Percentiles rank a stretch among this genome's conserved stretches.
Conservation (phyloP, 1,139 yeast species). For the Tardiomyces blankii region DNA sequence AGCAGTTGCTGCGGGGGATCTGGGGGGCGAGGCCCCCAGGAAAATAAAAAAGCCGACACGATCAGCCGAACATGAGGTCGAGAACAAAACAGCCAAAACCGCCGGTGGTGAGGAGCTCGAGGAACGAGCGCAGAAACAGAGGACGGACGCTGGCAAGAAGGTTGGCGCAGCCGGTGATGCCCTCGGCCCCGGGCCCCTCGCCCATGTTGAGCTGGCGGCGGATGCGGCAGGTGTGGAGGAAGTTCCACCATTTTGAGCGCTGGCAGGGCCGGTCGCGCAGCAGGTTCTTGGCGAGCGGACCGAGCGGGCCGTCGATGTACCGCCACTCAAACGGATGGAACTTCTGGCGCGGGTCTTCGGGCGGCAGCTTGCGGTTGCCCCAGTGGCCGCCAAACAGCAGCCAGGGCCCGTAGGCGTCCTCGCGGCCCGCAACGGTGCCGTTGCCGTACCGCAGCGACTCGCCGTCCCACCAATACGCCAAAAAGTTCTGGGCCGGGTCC, state of each 20-base stretch:
- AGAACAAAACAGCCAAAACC: neutral
- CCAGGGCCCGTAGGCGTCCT: constrained; percentile 65
- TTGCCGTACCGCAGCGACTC: constrained; percentile 28
- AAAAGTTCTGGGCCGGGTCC: constrained; percentile 77
- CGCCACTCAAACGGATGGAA: constrained; percentile 87
- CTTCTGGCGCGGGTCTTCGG: constrained; percentile 64
- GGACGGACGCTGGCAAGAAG: constrained; percentile 2
- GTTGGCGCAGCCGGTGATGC: constrained; percentile 22
- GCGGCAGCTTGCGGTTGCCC: constrained; percentile 72
- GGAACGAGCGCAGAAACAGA: neutral
- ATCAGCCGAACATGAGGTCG: neutral
- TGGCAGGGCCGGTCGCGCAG: constrained; percentile 66
- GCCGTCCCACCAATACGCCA: constrained; percentile 75
- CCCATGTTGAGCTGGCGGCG: constrained; percentile 70
- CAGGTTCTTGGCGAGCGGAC: constrained; percentile 75
- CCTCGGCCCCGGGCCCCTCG: constrained; percentile 80
- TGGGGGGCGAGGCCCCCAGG: too few species aligned
- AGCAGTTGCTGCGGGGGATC: too few species aligned
- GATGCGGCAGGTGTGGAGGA: constrained; percentile 64
- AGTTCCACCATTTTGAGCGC: constrained; percentile 76
- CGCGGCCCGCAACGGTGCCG: constrained; percentile 42
- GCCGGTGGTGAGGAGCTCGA: neutral
- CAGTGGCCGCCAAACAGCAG: constrained; percentile 69
- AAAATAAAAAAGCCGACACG: too few species aligned
- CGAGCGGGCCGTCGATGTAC: constrained; percentile 85